A percentile compares a stretch with the other conserved stretches of the same genome.
Conservation (phyloP, 257 asterid species). For the Pogostemon cablin region DNA sequence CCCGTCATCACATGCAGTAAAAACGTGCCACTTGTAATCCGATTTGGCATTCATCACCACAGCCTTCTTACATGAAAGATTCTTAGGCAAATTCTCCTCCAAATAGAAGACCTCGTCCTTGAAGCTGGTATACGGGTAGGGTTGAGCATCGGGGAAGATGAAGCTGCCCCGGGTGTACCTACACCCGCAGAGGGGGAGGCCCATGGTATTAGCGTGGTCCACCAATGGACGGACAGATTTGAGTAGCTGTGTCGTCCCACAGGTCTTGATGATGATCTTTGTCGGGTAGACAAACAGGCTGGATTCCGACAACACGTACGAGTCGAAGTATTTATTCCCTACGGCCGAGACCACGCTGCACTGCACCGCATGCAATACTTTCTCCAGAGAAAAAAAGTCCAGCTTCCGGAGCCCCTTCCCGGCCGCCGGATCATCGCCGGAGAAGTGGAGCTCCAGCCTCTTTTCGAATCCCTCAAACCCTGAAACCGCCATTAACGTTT, state of each 20-base stretch:
- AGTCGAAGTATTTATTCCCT: constrained; percentile 72
- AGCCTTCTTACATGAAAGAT: constrained; percentile 57
- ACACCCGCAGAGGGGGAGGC: constrained; percentile 65
- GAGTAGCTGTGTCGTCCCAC: constrained; percentile 91
- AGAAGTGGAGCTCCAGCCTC: constrained; percentile 81
- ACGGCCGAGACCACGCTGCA: constrained; percentile 94
- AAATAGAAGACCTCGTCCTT: constrained; percentile 67
- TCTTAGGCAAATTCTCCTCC: constrained; percentile 56
- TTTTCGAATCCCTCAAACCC: constrained; percentile 98
- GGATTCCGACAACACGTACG: constrained; percentile 81
- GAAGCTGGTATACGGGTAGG: constrained; percentile 78
- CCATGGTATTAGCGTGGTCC: constrained; percentile 52
- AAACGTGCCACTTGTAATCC: constrained; percentile 89
- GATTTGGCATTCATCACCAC: constrained; percentile 63
- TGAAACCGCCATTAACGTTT: constrained; percentile 66
- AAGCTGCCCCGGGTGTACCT: constrained; percentile 93
- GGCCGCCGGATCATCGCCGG: constrained; percentile 64
- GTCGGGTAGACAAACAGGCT: constrained; percentile 88
- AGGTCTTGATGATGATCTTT: constrained; percentile 87
- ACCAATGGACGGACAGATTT: constrained; percentile 69
- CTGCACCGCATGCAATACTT: constrained; percentile 80
- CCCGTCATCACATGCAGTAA: constrained; percentile 59
- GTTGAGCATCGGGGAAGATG: constrained; percentile 89
- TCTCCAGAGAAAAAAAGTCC: constrained; percentile 56
- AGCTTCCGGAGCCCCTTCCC: constrained; percentile 70